A percentile compares a stretch with the other conserved stretches of the same genome.
phyloP scores from a whole-genome alignment of 176 grass and related monocot species.

The Oryza glumipatula region DNA sequence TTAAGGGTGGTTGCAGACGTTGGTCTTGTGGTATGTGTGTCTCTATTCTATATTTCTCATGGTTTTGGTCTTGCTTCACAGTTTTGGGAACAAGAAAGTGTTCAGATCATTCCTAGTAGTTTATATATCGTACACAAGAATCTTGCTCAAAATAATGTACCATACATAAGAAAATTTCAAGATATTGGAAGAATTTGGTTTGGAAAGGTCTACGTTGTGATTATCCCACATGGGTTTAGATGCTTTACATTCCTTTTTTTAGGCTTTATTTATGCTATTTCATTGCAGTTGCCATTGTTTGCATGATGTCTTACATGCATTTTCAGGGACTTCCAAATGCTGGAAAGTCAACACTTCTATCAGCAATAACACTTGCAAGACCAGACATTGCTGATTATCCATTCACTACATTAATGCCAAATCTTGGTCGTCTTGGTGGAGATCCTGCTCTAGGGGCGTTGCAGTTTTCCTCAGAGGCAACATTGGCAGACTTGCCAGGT shows the following conservation, averaged over 20 bases:
- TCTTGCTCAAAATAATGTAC: background rate
- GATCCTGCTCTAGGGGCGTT: constrained; percentile 83
- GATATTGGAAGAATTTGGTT: background rate
- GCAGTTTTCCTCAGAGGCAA: constrained; percentile 88
- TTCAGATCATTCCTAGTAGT: background rate
- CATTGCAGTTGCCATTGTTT: background rate
- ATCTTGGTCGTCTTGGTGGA: constrained; percentile 93
- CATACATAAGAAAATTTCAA: background rate
- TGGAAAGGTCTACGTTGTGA: background rate
- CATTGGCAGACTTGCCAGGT: constrained; percentile 92
- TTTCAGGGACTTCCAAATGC: constrained; percentile 97
- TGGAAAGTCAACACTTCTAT: constrained; percentile 97
- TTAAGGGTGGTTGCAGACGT: constrained; percentile 98
- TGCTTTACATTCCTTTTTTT: constrained; percentile 13
- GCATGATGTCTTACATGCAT: constrained; percentile 18
- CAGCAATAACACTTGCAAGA: constrained; percentile 89
- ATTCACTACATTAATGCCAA: constrained; percentile 96
- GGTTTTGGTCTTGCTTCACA: background rate
- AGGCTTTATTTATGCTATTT: constrained; percentile 11
- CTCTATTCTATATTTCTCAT: constrained; percentile 14
- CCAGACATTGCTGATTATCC: constrained; percentile 97
- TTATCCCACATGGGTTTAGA: background rate
- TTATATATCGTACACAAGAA: background rate
- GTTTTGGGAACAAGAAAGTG: background rate
- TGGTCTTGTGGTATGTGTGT: constrained; percentile 82